Base-by-base conservation (phyloP, 2,329 filamentous ascomycete species). In the Penicillium hesseltinei region DNA sequence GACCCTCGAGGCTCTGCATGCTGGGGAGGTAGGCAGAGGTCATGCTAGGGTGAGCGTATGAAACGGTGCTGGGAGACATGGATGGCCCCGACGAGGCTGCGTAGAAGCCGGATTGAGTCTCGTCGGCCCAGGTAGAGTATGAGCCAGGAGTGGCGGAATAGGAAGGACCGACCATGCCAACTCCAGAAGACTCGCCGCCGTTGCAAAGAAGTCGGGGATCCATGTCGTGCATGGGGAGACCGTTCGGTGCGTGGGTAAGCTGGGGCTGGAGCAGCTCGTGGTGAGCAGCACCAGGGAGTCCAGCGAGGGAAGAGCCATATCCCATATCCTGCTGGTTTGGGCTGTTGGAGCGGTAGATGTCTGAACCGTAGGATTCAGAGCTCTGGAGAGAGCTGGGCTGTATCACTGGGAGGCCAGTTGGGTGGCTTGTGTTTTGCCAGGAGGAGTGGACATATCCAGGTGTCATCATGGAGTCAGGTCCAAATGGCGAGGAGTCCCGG, bases 401-500 rank as follows among this genome's bases (percentile, higher is more conserved):
- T 39, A 80, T 67, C 4, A 73, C 72, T n/a, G 76, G 75, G 56
- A 82, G 81, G 66, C 83, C 84, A 33, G 78, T 79, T 40, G 82
- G 81, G 63, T 84, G 82, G 39, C 73, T 77, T 49, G 77, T 74
- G 49, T 82, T 78, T 15, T 51, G 36, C 76, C 82, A 86, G 1
- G 78, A 77, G 2, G 80, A 81, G 59, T 72, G 75, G 45, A 78
- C 72, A 49, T 78, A 77, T 13, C 58, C 42, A 5, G 58, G 58
- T 0, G 54, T 29, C 17, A 64, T 54, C 25, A 71, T 35, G 15
- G 62, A 54, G 33, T 72, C 69, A 4, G 60, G 62, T 21, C 61
- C 61, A 21, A 72, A 69, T 5, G 75, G 75, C 1, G 71, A 77
- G 8, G 70, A 72, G 33, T 62, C 68, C 33, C 73, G 71, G 46